Evolutionary conservation across 176 grass and related monocot species (phyloP).

Genomic region (Hordeum marinum): DNA sequence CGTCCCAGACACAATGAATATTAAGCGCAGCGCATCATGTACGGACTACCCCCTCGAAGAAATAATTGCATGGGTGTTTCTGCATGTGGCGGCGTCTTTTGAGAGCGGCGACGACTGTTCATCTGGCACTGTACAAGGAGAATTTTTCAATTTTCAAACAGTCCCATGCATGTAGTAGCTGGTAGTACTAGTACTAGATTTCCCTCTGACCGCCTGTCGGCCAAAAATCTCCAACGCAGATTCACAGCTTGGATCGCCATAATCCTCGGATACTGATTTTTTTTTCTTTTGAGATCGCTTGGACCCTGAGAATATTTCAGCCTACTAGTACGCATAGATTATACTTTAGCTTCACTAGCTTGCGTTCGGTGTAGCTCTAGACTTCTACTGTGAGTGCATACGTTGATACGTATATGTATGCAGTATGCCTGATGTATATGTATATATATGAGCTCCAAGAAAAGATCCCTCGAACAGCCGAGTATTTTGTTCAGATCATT

Average conservation of each 20-base stretch:
- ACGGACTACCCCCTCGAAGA: constrained; percentile 21
- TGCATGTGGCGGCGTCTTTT: constrained; percentile 30
- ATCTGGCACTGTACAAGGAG: neutral
- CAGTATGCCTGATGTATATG: too few relatives aligned
- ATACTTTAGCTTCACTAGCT: neutral
- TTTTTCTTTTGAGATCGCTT: neutral
- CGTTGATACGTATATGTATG: too few relatives aligned
- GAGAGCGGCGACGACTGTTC: neutral
- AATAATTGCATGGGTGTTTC: neutral
- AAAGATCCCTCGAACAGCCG: neutral
- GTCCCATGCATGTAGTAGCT: neutral
- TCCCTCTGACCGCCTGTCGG: constrained; percentile 27
- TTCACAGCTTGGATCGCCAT: neutral
- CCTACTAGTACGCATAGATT: neutral
- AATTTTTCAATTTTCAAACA: constrained; percentile 30
- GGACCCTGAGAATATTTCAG: too few relatives aligned
- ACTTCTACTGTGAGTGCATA: too few relatives aligned
- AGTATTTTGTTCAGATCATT: neutral
- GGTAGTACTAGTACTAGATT: constrained; percentile 15
- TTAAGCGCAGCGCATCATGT: constrained; percentile 7
- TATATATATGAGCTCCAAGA: neutral
- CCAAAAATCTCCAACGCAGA: neutral
- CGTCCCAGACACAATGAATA: constrained; percentile 18
- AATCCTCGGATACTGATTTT: neutral
- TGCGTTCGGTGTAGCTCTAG: neutral